A percentile compares a stretch with the other conserved stretches of the same genome.
Conservation (phyloP, 129 eudicot species). For the Flaveria linearis region DNA sequence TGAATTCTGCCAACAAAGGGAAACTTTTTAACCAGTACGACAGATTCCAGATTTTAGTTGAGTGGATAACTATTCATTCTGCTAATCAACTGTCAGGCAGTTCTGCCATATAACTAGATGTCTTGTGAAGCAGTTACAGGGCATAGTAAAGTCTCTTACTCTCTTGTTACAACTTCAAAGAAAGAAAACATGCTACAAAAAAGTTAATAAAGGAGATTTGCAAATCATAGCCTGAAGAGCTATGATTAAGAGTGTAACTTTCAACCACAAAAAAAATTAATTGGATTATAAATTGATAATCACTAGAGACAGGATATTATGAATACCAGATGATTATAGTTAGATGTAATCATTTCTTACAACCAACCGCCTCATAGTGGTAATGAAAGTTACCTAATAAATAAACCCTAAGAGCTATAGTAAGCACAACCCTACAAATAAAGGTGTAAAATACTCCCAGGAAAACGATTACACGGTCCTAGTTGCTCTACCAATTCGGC, state of each 20-base stretch:
- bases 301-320: background rate
- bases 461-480: background rate
- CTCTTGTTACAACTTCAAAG: background rate
- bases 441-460: background rate
- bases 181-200: background rate
- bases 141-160: background rate
- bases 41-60: background rate
- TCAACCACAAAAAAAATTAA: background rate
- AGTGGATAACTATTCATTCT: background rate
- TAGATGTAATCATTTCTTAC: background rate
- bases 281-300: background rate
- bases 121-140: background rate
- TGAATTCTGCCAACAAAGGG: background rate
- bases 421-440: background rate
- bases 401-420: background rate
- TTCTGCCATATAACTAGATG: background rate
- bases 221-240: background rate
- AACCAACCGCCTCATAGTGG: background rate
- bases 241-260: background rate
- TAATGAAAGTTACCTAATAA: conserved; percentile 1
- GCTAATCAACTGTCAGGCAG: conserved; percentile 2
- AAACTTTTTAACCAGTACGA: background rate
- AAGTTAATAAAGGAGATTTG: background rate
- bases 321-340: background rate
- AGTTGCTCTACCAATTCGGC: background rate